A percentile compares a stretch with the other conserved stretches of the same genome.
These are phyloP conservation scores for Glycine tomentella DNA, from an alignment of 306 rosid genomes.

Conservation along the genomic window DNA sequence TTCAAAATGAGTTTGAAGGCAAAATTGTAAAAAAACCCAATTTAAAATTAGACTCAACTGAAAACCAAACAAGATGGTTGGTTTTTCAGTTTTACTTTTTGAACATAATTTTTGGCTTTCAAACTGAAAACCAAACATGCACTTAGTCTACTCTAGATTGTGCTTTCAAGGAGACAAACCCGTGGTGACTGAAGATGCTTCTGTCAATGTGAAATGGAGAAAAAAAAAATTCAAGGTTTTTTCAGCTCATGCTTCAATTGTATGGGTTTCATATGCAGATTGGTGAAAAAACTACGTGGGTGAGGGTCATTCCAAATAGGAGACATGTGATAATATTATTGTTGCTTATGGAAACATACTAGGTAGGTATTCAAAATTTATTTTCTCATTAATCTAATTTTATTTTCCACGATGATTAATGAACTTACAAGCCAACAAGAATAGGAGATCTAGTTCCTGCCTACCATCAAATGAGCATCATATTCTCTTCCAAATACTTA, in stretches of 20 bases:
- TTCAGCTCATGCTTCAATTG: neutral
- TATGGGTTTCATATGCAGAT: neutral
- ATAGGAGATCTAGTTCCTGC: constrained; percentile 25
- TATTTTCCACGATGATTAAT: constrained; percentile 16
- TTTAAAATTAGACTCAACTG: too few relatives aligned
- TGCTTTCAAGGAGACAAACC: neutral
- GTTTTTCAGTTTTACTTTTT: too few relatives aligned
- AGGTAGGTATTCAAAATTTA: neutral
- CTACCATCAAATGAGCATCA: constrained; percentile 40
- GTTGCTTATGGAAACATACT: constrained; percentile 28
- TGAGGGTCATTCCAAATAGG: neutral
- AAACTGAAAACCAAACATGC: too few relatives aligned
- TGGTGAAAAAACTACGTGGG: neutral
- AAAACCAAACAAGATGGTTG: too few relatives aligned
- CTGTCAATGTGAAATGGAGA: neutral
- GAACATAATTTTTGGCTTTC: too few relatives aligned
- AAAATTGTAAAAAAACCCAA: too few relatives aligned
- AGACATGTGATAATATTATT: neutral
- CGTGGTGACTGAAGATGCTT: neutral
- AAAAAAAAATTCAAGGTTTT: neutral
- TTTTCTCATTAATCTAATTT: constrained; percentile 22
- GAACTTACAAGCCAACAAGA: constrained; percentile 45
- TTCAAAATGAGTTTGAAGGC: too few relatives aligned
- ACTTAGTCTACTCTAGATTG: neutral
- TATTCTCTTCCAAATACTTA: constrained; percentile 45